A percentile compares a stretch with the other conserved stretches of the same genome.
Conservation (phyloP, 805 yeast species). For the Starmerella stigmatis region DNA sequence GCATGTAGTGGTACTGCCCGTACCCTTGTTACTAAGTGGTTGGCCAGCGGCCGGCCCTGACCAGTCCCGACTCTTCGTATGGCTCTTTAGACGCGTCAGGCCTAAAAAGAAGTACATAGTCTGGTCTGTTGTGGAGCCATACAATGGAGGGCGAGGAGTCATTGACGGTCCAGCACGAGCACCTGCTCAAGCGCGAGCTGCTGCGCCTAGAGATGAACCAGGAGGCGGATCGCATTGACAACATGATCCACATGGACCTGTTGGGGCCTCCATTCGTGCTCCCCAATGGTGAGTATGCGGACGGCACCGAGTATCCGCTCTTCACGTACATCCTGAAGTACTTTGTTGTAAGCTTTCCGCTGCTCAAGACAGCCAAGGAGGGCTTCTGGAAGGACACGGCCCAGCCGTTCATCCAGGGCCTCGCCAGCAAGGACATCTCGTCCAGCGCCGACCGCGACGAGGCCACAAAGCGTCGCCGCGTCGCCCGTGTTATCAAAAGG, state of each 20-base stretch:
- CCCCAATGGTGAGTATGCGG: constrained; percentile 34
- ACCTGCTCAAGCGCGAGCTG: constrained; percentile 74
- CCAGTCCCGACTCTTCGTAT: no score
- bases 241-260: constrained; percentile 50
- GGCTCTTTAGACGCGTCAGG: no score
- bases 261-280: constrained; percentile 70
- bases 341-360: constrained; percentile 62
- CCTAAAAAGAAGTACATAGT: no score
- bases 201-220: constrained; percentile 48
- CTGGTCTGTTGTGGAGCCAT: neutral
- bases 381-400: constrained; percentile 72
- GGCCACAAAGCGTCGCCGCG: constrained; percentile 56
- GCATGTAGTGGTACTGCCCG: constrained; percentile 4
- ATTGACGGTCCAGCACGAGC: constrained; percentile 65
- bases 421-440: constrained; percentile 62
- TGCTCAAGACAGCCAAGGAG: constrained; percentile 40
- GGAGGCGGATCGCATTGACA: constrained; percentile 53
- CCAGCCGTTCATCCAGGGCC: constrained; percentile 71
- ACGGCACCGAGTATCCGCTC: constrained; percentile 47
- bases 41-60: no score
- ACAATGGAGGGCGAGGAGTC: constrained; percentile 4
- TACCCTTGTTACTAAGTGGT: constrained; percentile 3
- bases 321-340: constrained; percentile 53
- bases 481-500: constrained; percentile 51
- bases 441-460: constrained; percentile 67